These are phyloP conservation scores for Quercus suber DNA, from an alignment of 306 rosid species.

Conservation along the genomic window DNA sequence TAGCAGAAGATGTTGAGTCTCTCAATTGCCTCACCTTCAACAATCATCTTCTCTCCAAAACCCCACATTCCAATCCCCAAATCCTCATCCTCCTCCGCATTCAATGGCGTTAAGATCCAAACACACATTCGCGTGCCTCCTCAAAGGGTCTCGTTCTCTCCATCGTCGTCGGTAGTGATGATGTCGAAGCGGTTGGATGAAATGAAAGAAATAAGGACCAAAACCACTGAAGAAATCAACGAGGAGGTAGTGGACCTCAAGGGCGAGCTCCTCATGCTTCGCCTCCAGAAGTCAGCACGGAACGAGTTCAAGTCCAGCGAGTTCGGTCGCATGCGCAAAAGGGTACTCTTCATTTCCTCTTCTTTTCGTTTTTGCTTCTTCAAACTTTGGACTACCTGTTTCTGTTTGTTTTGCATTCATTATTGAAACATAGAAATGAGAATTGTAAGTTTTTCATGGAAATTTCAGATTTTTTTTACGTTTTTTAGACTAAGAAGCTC, in stretches of 20 bases:
- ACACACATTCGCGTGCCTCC: conserved; percentile 25
- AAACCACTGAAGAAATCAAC: conserved; percentile 67
- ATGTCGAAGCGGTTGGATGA: conserved; percentile 84
- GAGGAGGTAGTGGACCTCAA: conserved; percentile 83
- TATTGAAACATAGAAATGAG: too few relatives aligned
- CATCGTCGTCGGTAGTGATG: conserved; percentile 53
- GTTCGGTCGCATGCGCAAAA: conserved; percentile 80
- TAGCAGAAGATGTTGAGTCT: conserved; percentile 38
- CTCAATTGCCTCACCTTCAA: conserved; percentile 40
- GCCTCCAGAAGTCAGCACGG: conserved; percentile 74
- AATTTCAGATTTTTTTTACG: too few relatives aligned
- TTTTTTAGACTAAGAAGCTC: too few relatives aligned
- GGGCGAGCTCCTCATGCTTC: conserved; percentile 92
- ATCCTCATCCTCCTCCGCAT: conserved; percentile 35
- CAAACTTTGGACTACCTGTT: too few relatives aligned
- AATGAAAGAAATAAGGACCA: conserved; percentile 65
- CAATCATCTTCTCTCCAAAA: conserved; percentile 29
- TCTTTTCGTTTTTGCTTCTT: neutral
- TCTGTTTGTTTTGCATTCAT: too few relatives aligned
- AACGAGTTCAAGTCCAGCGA: conserved; percentile 86
- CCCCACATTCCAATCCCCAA: conserved; percentile 23
- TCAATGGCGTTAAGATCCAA: conserved; percentile 39
- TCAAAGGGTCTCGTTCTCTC: conserved; percentile 16
- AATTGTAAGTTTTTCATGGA: too few relatives aligned
- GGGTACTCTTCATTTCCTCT: conserved; percentile 37